Conservation (phyloP, 139 green algal species). For the Astrephomene gubernaculifera region DNA sequence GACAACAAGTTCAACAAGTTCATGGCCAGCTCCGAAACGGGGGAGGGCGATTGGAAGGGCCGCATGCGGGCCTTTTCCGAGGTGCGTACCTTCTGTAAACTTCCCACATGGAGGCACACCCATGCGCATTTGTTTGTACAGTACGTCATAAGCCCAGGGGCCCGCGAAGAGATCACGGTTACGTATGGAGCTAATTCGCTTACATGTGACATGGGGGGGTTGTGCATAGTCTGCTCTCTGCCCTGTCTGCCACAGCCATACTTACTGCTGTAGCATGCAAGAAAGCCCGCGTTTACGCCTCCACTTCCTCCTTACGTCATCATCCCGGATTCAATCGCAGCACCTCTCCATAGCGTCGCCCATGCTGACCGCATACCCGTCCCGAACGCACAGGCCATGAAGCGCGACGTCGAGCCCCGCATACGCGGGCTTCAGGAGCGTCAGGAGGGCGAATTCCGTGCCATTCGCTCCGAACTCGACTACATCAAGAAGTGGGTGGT, state of each 20-base stretch:
- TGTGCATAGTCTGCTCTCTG: neutral
- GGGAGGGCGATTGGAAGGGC: constrained; percentile 43
- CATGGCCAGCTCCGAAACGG: constrained; percentile 20
- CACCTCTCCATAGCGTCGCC: neutral
- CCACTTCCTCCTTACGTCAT: neutral
- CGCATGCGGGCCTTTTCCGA: constrained; percentile 35
- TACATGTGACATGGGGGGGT: neutral
- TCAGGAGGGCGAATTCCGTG: neutral
- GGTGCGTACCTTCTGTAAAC: too few species aligned
- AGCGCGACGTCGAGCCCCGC: constrained; percentile 30
- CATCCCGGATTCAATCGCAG: neutral
- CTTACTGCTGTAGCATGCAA: neutral
- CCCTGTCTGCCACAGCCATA: neutral
- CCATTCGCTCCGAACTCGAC: neutral
- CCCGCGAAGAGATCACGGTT: neutral
- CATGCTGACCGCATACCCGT: neutral
- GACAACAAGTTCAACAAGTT: constrained; percentile 46
- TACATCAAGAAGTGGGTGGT: constrained; percentile 9
- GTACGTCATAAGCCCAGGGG: too few species aligned
- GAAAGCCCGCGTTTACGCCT: neutral
- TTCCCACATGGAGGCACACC: too few species aligned
- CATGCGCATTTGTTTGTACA: too few species aligned
- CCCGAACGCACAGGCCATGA: neutral
- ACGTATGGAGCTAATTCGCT: neutral
- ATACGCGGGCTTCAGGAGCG: neutral